phyloP scores from a whole-genome alignment of 352 stramenopile species.

The Hyaloperonospora arabidopsidis region DNA sequence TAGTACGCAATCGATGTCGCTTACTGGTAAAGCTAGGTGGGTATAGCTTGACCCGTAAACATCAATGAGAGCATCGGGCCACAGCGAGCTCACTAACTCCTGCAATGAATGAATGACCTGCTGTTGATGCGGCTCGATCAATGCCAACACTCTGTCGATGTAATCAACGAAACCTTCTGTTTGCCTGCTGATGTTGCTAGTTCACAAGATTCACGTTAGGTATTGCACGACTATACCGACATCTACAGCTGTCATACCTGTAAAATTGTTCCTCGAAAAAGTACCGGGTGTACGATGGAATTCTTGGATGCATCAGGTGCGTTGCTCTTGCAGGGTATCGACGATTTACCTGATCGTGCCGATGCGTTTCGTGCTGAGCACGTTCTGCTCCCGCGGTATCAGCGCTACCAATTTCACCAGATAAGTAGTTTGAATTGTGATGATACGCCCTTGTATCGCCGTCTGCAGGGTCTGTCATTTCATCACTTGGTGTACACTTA shows the following conservation, averaged over 20 bases:
- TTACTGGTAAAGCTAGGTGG: slow-evolving; percentile 89
- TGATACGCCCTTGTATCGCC: slow-evolving; percentile 11
- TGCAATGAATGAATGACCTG: slow-evolving; percentile 43
- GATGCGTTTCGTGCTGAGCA: slow-evolving; percentile 14
- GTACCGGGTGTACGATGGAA: slow-evolving; percentile 20
- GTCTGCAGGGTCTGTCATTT: slow-evolving; percentile 5
- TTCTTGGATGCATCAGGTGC: slow-evolving; percentile 16
- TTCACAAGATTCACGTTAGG: slow-evolving; percentile 11
- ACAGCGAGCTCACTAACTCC: slow-evolving; percentile 48
- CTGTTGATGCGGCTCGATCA: slow-evolving; percentile 37
- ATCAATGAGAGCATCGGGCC: slow-evolving; percentile 87
- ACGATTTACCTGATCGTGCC: slow-evolving; percentile 16
- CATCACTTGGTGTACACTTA: slow-evolving; percentile 12
- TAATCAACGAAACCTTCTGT: slow-evolving; percentile 45
- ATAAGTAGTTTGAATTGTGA: slow-evolving; percentile 24
- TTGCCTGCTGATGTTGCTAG: slow-evolving; percentile 42
- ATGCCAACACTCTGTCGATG: slow-evolving; percentile 38
- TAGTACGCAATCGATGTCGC: slow-evolving; percentile 95
- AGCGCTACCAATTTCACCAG: slow-evolving; percentile 8
- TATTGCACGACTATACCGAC: not conserved
- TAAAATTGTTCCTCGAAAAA: slow-evolving; percentile 27
- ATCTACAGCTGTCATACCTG: slow-evolving; percentile 17
- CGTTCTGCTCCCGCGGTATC: slow-evolving; percentile 6
- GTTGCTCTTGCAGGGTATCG: slow-evolving; percentile 2
- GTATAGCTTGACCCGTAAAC: slow-evolving; percentile 96